Evolutionary conservation across 306 rosid genomes (phyloP), one percentile per base, ranked within the genome.

Genomic region (Luffa acutangula): DNA sequence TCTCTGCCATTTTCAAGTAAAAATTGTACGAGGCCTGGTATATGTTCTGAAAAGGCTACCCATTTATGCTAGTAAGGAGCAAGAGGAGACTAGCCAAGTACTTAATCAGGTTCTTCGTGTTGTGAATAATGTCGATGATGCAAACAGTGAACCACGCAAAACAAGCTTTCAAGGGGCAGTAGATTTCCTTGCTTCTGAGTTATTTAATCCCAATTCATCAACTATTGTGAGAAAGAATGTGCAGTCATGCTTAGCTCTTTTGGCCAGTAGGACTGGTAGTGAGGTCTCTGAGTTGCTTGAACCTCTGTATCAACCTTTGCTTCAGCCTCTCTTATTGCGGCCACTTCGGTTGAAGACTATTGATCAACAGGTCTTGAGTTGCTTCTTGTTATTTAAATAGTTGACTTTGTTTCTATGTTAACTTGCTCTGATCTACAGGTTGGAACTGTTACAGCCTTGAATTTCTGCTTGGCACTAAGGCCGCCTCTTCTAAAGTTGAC

Each of bases 401-500:
- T 69, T 48, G 4, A 42, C 37, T 21, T 52, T 51, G 34, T 80
- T 54, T 80, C 43, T 69, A 18, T 81, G 80, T 80, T 84, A 75
- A 74, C 71, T 83, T 83, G 73, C 79, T 84, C 76, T 79, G 76
- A 37, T 80, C 84, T 80, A 78, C 78, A 96, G 99, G 98, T 96
- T 87, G 99, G 99, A 80, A 91, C 99, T 31, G 97, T 96, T 81
- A 89, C 97, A 18, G 96, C 98, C 66, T 91, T 96, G 89, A 96
- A 96, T 78, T 96, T 91, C 81, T 96, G 99, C 82, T 88, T 96
- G 83, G 98, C 98, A 78, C 86, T 96, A 88, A 89, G 99, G 89
- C 99, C 99, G 7, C 99, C 99, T 72, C 99, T 96, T 84, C 90
- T 96, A 86, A 96, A 96, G 89, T 84, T 93, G 92, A 96, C 98